Conservation (phyloP, 2,329 filamentous ascomycete species). For the Arthrobotrys pseudoclavata region DNA sequence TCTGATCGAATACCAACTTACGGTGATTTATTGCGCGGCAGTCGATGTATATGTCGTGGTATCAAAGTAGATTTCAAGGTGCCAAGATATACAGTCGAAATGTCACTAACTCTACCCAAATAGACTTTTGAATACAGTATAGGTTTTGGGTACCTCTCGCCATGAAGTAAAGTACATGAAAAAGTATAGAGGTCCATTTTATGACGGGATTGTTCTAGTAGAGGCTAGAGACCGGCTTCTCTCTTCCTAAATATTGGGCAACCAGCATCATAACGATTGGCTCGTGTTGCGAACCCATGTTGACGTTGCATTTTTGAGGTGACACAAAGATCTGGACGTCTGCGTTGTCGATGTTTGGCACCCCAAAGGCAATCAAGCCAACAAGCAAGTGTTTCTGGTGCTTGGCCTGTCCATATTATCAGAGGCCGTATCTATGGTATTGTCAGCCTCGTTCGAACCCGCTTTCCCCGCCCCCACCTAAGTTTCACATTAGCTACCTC, state of each 20-base stretch:
- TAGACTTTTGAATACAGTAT: neutral
- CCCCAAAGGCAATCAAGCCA: slow-evolving; percentile 41
- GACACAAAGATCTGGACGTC: slow-evolving; percentile 39
- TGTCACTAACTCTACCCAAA: neutral
- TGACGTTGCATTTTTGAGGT: slow-evolving; percentile 56
- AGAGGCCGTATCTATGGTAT: neutral
- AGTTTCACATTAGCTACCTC: neutral
- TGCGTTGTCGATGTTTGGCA: slow-evolving; percentile 51
- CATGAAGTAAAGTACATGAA: neutral
- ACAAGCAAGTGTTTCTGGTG: neutral
- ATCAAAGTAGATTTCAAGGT: neutral
- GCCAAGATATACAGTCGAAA: neutral
- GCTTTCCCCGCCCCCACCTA: neutral
- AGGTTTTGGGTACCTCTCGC: neutral
- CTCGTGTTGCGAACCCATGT: slow-evolving; percentile 24
- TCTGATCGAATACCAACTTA: neutral
- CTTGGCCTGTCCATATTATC: neutral
- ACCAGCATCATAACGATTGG: slow-evolving; percentile 1
- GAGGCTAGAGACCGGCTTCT: neutral
- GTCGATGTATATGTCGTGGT: neutral
- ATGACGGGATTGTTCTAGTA: neutral
- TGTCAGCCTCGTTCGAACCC: neutral
- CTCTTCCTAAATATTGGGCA: neutral
- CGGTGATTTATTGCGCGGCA: neutral
- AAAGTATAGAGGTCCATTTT: neutral